Base-by-base conservation (phyloP, 2,329 filamentous ascomycete genomes). In the Aspergillus udagawae region DNA sequence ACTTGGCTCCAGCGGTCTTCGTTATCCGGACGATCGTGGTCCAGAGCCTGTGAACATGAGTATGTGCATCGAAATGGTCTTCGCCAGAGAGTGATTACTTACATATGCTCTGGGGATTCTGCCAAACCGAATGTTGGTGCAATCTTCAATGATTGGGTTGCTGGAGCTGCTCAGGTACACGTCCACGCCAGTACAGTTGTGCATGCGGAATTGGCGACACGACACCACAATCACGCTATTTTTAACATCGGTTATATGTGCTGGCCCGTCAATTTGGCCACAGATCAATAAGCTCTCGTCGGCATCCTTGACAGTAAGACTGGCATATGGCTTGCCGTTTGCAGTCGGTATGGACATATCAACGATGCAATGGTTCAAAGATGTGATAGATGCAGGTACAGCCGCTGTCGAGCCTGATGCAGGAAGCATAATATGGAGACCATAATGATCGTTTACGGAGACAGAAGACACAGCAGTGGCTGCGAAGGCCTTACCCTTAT, bases 101-200 rank as follows among this genome's bases (percentile, higher is more conserved):
- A 92, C 88, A 76, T 90, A 92, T 58, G 73, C 75, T 23, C 77
- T 73, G 0, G 92, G 92, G 28, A 96, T 77, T 12, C 87, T 86
- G 20, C 90, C 88, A 74, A 99, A 97, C 10, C 87, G 82, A 70
- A 99, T 84, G 14, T 80, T 82, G 25, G 76, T 82, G 71, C 93
- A 97, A 63, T 94, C 88, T 74, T 99, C 94, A 62, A 99, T 96
- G 65, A 99, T 97, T 0, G 94, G 94, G 60, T 92, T 86, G 66
- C 90, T 94, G 1, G 81, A 80, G 69, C 90, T 92, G 63, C 88
- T 83, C 57, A 99, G 79, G 71, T 97, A 97, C 10, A 99, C 82
- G 63, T 91, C 86, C 38, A 95, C 89, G 59, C 92, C 83, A 48
- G 78, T 80, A 69, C 91, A 95, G 63, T 93, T 89, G 71, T 99